Base-by-base conservation (phyloP, 805 yeast species). In the Cyberlindnera maclurae region DNA sequence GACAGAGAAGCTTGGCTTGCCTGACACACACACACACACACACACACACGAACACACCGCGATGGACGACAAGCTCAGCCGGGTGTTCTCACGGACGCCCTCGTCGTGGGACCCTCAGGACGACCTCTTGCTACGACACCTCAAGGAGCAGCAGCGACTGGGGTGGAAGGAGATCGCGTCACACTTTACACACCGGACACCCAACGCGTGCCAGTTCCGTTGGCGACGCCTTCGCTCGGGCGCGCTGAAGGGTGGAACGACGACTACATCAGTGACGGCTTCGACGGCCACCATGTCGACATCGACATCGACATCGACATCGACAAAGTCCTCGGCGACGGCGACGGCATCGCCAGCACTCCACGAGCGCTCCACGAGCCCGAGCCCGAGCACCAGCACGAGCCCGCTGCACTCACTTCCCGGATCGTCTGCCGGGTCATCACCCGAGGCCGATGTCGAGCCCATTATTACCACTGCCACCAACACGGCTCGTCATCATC, bases 141-240 rank as follows among this genome's bases (percentile, higher is more conserved):
- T 86, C 53, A 86, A 86, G 60, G 95, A 86, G 57, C 77, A 78
- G 44, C 84, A 79, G 57, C 83, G 82, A 56, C 68, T 85, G 49
- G 95, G 95, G 1, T 86, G 95, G 95, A 78, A 86, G 58, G 95
- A 86, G 48, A 85, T 86, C 36, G 80, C 93, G 2, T 70, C 79
- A 26, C 83, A 82, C 53, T 86, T 86, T 59, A 71, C 76, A 31
- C 81, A 81, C 57, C 66, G 95, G 55, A 86, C 95, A 3, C 88
- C 94, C 28, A 86, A 84, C 55, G 94, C 94, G 3, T 84, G 95
- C 52, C 94, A 84, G 62, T 84, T 84, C 55, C 73, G 95, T 50
- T 86, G 95, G 95, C 72, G 95, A 58, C 63, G 95, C 45, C 63
- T 79, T 34, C 73, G 65, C 45, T 64, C 69, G 1, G 71, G 71